Percentiles rank a stretch among this genome's conserved stretches.
phyloP scores from a whole-genome alignment of 495 filamentous ascomycete species.

The Tuber brumale region DNA sequence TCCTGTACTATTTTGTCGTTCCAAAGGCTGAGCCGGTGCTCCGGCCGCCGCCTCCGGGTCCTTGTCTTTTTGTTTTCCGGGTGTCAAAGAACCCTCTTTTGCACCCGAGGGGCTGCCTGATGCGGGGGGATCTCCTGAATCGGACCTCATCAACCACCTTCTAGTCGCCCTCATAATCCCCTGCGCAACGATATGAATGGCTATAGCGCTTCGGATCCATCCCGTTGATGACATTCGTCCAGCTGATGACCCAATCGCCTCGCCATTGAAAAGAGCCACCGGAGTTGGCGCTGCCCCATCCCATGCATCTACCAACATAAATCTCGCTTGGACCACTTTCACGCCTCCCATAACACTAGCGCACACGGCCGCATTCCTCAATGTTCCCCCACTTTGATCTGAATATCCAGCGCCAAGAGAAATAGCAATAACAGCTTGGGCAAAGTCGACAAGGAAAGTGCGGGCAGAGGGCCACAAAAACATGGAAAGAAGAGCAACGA shows the following conservation, averaged over 20 bases:
- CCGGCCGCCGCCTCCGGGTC: constrained; percentile 40
- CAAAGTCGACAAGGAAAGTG: constrained; percentile 84
- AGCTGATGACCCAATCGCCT: constrained; percentile 22
- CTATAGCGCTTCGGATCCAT: constrained; percentile 60
- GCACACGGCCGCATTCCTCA: constrained; percentile 68
- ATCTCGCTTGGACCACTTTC: constrained; percentile 55
- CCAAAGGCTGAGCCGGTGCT: constrained; percentile 28
- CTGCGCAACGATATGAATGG: constrained; percentile 85
- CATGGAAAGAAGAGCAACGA: constrained; percentile 76
- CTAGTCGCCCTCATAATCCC: constrained; percentile 52
- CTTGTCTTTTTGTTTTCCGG: constrained; percentile 41
- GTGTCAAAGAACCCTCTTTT: constrained; percentile 25
- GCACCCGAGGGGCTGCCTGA: constrained; percentile 11
- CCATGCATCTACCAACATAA: constrained; percentile 52
- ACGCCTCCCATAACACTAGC: constrained; percentile 67
- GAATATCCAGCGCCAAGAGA: constrained; percentile 78
- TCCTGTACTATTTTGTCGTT: constrained; percentile 34
- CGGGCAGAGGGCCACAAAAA: constrained; percentile 85
- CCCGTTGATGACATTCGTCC: constrained; percentile 46
- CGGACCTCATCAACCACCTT: constrained; percentile 40
- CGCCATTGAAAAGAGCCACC: constrained; percentile 10
- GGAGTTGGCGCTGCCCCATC: constrained; percentile 32
- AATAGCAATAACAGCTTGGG: constrained; percentile 90
- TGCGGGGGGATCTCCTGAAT: constrained; percentile 28
- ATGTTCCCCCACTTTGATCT: constrained; percentile 64